Evolutionary conservation across 805 yeast genomes (phyloP), one percentile per base, ranked within the genome.

Genomic region (Clavispora carvajalis): DNA sequence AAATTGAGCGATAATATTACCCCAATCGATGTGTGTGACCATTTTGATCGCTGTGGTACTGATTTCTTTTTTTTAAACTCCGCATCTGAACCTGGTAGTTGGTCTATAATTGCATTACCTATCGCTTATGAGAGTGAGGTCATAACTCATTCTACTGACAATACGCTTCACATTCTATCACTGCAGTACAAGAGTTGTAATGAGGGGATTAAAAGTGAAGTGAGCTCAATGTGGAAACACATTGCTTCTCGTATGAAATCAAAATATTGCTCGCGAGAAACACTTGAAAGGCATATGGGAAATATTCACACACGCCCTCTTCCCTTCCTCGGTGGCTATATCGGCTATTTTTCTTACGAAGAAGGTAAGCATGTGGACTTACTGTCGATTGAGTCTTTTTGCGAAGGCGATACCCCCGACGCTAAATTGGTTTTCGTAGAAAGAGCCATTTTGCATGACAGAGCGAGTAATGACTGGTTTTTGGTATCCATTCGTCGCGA

Each of bases 271-370:
- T 53, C 67, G 2, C 57, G 71, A 39, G 49, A 46, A 0, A 35
- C 49, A 0, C 52, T 73, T n/a, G 45, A 53, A 13, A 36, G 42
- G 5, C 40, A 47, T 15, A 38, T 56, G 4, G 48, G 52, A 2
- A 34, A 42, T 7, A 31, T 45, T 16, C 57, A 53, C 26, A 21
- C 45, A 3, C 49, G 66, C 7, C 62, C 65, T 0, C 63, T 87
- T 15, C 95, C 96, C 1, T 93, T 93, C 53, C 65, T 79, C 41
- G 98, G 99, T n/a, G 99, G 99, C 0, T 70, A 86, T 23, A 67
- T 90, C 40, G 99, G 99, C 4, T 69, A 83, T 31, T 60, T 93
- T 9, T 83, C 95, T 0, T 93, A 93, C 57, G 99, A 91, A 58
- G 91, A 85, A 63, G 95, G 95, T 0, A 74, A 74, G 19, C 71